Conservation (phyloP, 1,284 basidiomycete species). For the Ustilago vetiveriae region DNA sequence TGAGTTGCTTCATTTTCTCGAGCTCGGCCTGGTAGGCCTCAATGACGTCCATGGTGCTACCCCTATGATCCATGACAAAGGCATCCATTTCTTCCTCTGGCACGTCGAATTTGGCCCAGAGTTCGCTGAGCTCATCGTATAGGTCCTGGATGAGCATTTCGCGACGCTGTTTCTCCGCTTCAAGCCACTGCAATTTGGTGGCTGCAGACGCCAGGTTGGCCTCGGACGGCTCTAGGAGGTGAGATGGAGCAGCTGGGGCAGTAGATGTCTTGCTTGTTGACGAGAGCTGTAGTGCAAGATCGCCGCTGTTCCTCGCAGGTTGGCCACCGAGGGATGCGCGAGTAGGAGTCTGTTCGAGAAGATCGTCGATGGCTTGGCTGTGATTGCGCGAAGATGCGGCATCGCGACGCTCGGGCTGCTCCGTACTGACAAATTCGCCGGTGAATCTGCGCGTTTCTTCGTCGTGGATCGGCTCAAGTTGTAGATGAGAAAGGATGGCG, state of each 20-base stretch:
- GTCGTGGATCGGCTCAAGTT: constrained; percentile 49
- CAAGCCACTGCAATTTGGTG: constrained; percentile 42
- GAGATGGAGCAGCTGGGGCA: constrained; percentile 20
- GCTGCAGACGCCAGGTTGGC: constrained; percentile 34
- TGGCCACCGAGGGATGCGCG: constrained; percentile 38
- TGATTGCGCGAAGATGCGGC: constrained; percentile 1
- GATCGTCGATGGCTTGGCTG: constrained; percentile 27
- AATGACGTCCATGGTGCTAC: constrained; percentile 79
- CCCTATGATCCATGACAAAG: constrained; percentile 70
- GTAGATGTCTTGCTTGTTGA: constrained; percentile 26
- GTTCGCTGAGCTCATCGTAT: constrained; percentile 64
- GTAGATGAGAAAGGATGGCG: constrained; percentile 52
- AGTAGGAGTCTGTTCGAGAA: constrained; percentile 42
- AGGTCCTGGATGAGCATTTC: constrained; percentile 61
- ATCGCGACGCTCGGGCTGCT: constrained; percentile 23
- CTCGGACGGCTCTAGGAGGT: constrained; percentile 45
- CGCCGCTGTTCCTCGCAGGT: constrained; percentile 26
- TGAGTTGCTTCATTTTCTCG: constrained; percentile 86
- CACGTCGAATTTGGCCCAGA: constrained; percentile 66
- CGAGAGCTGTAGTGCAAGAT: constrained; percentile 29
- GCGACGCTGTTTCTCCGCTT: constrained; percentile 56
- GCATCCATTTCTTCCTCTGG: constrained; percentile 64
- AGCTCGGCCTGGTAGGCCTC: constrained; percentile 86
- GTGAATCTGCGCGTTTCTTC: constrained; percentile 37
- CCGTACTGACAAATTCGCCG: constrained; percentile 49